A percentile compares a stretch with the other conserved stretches of the same genome.
Evolutionary conservation across 2,329 filamentous ascomycete genomes (phyloP).

Genomic region (Pseudodiploospora longispora): DNA sequence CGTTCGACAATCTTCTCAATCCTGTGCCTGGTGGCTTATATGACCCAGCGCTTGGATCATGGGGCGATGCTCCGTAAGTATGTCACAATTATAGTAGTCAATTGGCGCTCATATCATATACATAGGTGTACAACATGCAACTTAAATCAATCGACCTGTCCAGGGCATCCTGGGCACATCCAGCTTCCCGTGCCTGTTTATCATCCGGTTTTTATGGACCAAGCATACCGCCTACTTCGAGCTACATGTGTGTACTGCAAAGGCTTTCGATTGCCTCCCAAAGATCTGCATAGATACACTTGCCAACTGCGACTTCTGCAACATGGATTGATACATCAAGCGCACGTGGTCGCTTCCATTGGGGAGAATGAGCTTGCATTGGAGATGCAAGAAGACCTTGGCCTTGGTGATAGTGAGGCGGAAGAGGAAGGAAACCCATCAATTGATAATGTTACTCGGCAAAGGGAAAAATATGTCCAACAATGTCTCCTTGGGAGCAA

Average conservation of each 20-base stretch:
- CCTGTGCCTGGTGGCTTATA: constrained; percentile 87
- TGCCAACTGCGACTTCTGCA: constrained; percentile 84
- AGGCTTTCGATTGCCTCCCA: constrained; percentile 69
- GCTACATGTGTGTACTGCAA: constrained; percentile 90
- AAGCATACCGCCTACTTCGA: constrained; percentile 74
- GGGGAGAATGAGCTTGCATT: constrained; percentile 35
- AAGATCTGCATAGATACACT: constrained; percentile 67
- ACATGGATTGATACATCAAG: constrained; percentile 69
- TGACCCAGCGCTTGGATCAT: constrained; percentile 83
- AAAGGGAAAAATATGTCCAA: constrained; percentile 61
- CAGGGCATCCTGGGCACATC: constrained; percentile 91
- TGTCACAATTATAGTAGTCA: not conserved
- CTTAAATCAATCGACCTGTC: constrained; percentile 70
- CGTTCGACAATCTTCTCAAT: constrained; percentile 88
- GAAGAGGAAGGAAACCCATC: constrained; percentile 52
- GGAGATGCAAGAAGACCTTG: constrained; percentile 23
- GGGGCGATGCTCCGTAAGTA: constrained; percentile 69
- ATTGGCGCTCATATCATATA: not conserved
- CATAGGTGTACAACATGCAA: constrained; percentile 86
- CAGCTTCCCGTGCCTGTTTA: constrained; percentile 90
- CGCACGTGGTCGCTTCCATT: constrained; percentile 47
- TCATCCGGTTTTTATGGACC: constrained; percentile 94
- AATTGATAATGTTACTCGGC: constrained; percentile 45
- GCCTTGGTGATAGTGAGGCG: constrained; percentile 48
- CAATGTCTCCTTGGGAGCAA: constrained; percentile 57